A percentile compares a stretch with the other conserved stretches of the same genome.
These are phyloP conservation scores for Takashimella tepidaria DNA, from an alignment of 1,284 basidiomycete genomes.

Conservation along the genomic window DNA sequence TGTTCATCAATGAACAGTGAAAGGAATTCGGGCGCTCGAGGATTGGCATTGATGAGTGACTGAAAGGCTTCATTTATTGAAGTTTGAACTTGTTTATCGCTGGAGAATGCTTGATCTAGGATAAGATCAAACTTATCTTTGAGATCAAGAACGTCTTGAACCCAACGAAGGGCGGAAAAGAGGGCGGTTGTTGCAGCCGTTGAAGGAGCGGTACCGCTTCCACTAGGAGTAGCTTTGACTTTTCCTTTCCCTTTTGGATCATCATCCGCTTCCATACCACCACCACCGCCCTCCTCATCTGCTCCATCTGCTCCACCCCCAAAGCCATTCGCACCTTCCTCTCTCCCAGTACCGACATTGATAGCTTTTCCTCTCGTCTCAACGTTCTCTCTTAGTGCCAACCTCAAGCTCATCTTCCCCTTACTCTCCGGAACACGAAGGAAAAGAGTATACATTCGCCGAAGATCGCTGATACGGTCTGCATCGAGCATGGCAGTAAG, in stretches of 20 bases:
- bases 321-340: slow-evolving; percentile 36
- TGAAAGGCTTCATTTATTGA: slow-evolving; percentile 92
- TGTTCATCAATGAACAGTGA: slow-evolving; percentile 98
- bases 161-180: slow-evolving; percentile 77
- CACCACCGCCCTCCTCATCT: slow-evolving; percentile 39
- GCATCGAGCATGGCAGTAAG: slow-evolving; percentile 82
- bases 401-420: slow-evolving; percentile 64
- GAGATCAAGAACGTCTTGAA: slow-evolving; percentile 82
- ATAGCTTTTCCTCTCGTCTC: slow-evolving; percentile 72
- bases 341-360: slow-evolving; percentile 55
- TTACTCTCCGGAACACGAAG: slow-evolving; percentile 57
- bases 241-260: slow-evolving; percentile 59
- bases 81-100: slow-evolving; percentile 74
- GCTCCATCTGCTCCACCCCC: slow-evolving; percentile 17
- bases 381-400: slow-evolving; percentile 70
- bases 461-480: slow-evolving; percentile 70
- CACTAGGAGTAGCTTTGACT: slow-evolving; percentile 45
- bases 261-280: slow-evolving; percentile 33
- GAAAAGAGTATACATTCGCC: slow-evolving; percentile 76
- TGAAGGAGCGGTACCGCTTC: slow-evolving; percentile 8
- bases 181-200: slow-evolving; percentile 33
- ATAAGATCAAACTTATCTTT: slow-evolving; percentile 86
- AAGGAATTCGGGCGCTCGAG: slow-evolving; percentile 86
- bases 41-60: slow-evolving; percentile 84
- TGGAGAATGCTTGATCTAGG: slow-evolving; percentile 65